Base-by-base conservation (phyloP, 2,329 filamentous ascomycete species). In the Sphaerulina vaccinii region DNA sequence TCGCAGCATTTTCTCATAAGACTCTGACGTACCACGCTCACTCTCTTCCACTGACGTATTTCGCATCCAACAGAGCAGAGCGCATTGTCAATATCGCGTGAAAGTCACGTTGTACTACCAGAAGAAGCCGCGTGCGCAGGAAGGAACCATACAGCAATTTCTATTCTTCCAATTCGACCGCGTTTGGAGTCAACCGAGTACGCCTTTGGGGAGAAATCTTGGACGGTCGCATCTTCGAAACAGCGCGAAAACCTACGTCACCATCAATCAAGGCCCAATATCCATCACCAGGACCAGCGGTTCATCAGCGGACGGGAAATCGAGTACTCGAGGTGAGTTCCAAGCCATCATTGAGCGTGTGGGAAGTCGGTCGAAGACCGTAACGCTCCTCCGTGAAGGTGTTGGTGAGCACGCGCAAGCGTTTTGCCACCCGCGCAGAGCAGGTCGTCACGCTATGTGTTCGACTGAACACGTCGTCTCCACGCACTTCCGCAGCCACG, bases 51-150 rank as follows among this genome's bases (percentile, higher is more conserved):
- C 45, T 48, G 45, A 48, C 45, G 45, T 48, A 48, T 48, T 33
- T 39, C 33, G 33, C 35, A 27, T 29, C 35, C 18, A 16, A n/a
- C 35, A 37, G n/a, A 47, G 29, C 44, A 38, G 24, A n/a, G 42
- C 42, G 42, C 42, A 45, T 45, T 23, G 29, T 45, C 42, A 45
- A 11, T 21, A 23, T 37, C 44, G 44, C 44, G 44, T 38, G 35
- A 21, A 40, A 39, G 45, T 48, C 45, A 48, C 45, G 45, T 48
- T 48, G 35, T 48, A 48, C 45, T 39, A 22, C 45, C 45, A 40
- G 13, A 39, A 29, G 36, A 27, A n/a, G 45, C 18, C 45, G 10
- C 22, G 32, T 48, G 45, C 45, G 43, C 43, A 37, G 19, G 16
- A 29, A n/a, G 24, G 19, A 35, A 27, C 22, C 6, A 11, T 16